These are phyloP conservation scores for Rhodotorula kratochvilovae DNA, from an alignment of 768 basidiomycete species.

Conservation along the genomic window DNA sequence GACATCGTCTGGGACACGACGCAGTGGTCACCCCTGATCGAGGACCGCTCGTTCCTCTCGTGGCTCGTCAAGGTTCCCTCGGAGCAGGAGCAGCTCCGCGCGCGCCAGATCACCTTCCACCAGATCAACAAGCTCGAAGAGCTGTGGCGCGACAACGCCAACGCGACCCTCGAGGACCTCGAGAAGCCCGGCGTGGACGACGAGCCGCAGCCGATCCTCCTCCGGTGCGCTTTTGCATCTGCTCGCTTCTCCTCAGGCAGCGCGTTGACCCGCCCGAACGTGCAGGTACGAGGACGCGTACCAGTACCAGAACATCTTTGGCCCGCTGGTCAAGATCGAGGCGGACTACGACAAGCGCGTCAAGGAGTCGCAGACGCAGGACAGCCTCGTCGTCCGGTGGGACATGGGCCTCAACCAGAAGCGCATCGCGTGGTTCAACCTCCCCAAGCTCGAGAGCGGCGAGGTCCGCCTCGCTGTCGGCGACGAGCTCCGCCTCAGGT, in stretches of 20 bases:
- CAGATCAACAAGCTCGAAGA: constrained; percentile 98
- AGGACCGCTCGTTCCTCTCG: constrained; percentile 96
- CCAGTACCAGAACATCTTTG: constrained; percentile 99
- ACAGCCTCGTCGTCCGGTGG: constrained; percentile 92
- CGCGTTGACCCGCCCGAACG: not conserved
- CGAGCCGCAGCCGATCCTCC: constrained; percentile 84
- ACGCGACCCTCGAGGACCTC: constrained; percentile 89
- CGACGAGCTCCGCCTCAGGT: constrained; percentile 85
- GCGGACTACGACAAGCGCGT: constrained; percentile 97
- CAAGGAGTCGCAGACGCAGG: constrained; percentile 98
- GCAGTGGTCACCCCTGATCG: constrained; percentile 96
- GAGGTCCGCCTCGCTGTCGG: constrained; percentile 95
- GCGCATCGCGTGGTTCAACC: constrained; percentile 92
- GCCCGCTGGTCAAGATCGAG: constrained; percentile 97
- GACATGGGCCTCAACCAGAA: constrained; percentile 98
- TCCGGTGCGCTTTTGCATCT: constrained; percentile 55
- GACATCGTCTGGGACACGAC: constrained; percentile 98
- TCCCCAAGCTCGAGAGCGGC: constrained; percentile 96
- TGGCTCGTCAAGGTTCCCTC: constrained; percentile 98
- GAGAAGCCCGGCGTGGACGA: constrained; percentile 97
- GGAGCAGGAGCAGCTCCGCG: constrained; percentile 91
- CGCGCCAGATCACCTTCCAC: constrained; percentile 91
- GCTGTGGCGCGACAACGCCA: constrained; percentile 95
- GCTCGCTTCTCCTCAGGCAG: too few relatives aligned
- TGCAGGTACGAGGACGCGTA: constrained; percentile 92